Conservation (phyloP, 2,329 filamentous ascomycete species). For the Cytospora paraplurivora region DNA sequence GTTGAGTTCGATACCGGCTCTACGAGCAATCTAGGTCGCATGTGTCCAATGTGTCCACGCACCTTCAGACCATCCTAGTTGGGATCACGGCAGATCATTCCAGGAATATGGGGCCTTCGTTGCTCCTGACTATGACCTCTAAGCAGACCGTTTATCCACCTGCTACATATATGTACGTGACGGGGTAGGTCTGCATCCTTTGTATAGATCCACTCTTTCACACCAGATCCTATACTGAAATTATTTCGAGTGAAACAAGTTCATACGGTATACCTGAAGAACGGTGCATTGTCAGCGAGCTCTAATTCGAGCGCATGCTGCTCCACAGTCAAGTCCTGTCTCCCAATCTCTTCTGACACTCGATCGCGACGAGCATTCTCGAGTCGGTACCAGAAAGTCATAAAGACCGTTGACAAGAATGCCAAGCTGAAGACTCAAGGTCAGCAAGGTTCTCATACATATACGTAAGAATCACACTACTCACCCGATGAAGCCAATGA, state of each 20-base stretch:
- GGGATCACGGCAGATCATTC: too few species aligned
- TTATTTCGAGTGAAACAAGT: not conserved
- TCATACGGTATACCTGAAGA: slow-evolving; percentile 37
- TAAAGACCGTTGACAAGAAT: slow-evolving; percentile 38
- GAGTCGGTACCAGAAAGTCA: slow-evolving; percentile 37
- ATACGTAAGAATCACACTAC: not conserved
- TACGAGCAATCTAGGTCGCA: too few species aligned
- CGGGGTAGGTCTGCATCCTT: not conserved
- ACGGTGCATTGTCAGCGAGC: slow-evolving; percentile 37
- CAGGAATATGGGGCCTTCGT: too few species aligned
- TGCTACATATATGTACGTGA: too few species aligned
- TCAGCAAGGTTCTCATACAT: not conserved
- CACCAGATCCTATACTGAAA: too few species aligned
- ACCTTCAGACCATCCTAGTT: too few species aligned
- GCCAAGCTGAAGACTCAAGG: slow-evolving; percentile 32
- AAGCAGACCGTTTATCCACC: too few species aligned
- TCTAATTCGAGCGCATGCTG: slow-evolving; percentile 37
- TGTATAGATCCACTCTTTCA: not conserved
- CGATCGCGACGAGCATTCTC: slow-evolving; percentile 39
- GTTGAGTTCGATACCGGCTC: too few species aligned
- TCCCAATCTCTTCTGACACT: slow-evolving; percentile 24
- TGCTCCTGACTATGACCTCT: too few species aligned
- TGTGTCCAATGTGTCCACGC: too few species aligned
- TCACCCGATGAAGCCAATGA: slow-evolving; percentile 31
- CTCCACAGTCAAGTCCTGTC: slow-evolving; percentile 35